Conservation (phyloP, 1,139 yeast genomes). For the Yamadazyma dendronema region DNA sequence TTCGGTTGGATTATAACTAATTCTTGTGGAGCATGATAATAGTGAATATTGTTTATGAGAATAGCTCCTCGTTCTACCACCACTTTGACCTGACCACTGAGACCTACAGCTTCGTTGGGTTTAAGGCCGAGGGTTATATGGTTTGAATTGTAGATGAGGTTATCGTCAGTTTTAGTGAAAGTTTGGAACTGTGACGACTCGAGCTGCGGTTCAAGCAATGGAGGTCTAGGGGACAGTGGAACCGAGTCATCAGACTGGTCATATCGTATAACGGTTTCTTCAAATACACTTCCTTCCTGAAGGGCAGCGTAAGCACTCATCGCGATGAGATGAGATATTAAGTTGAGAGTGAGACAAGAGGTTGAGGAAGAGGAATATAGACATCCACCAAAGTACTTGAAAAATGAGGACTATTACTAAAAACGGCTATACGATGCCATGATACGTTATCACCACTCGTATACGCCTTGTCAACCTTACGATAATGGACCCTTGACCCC, state of each 20-base stretch:
- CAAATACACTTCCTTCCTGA: constrained; percentile 17
- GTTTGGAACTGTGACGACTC: neutral
- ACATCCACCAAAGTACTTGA: no score
- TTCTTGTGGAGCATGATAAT: constrained; percentile 31
- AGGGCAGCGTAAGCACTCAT: constrained; percentile 60
- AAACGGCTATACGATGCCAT: no score
- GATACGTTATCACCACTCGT: no score
- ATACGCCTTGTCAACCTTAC: no score
- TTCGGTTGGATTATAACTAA: constrained; percentile 48
- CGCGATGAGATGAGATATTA: constrained; percentile 7
- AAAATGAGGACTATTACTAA: no score
- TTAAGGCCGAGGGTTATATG: constrained; percentile 43
- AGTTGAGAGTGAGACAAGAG: neutral
- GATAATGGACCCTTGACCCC: no score
- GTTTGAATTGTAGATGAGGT: constrained; percentile 29
- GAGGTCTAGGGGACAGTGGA: constrained; percentile 2
- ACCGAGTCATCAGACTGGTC: constrained; percentile 21
- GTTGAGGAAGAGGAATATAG: neutral
- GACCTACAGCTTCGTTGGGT: constrained; percentile 45
- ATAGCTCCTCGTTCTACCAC: constrained; percentile 59
- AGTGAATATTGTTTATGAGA: constrained; percentile 53
- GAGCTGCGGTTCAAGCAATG: neutral
- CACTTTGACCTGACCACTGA: constrained; percentile 59
- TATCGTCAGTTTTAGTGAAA: constrained; percentile 18
- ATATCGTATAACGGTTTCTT: constrained; percentile 19